phyloP scores from a whole-genome alignment of 2,329 filamentous ascomycete genomes.

The Pyrenochaeta sp. region DNA sequence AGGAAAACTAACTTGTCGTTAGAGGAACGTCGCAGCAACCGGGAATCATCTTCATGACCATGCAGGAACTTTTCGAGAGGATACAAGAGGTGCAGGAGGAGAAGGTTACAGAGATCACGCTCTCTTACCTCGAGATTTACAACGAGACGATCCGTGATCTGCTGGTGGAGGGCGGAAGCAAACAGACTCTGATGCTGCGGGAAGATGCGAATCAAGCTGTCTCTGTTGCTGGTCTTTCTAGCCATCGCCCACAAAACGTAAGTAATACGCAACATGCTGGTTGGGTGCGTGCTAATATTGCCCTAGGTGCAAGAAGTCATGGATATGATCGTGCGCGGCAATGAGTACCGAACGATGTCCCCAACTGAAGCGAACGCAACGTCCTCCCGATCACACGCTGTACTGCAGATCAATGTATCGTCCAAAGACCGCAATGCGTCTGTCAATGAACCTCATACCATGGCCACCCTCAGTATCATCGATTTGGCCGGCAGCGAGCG shows the following conservation, averaged over 20 bases:
- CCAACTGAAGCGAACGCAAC: constrained; percentile 97
- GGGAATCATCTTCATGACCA: constrained; percentile 97
- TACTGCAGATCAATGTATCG: constrained; percentile 95
- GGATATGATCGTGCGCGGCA: constrained; percentile 98
- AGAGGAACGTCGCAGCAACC: constrained; percentile 86
- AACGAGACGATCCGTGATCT: constrained; percentile 98
- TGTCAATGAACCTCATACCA: constrained; percentile 93
- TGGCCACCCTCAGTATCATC: constrained; percentile 98
- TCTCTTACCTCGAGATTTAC: constrained; percentile 98
- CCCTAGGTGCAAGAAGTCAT: constrained; percentile 80
- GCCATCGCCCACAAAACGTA: constrained; percentile 88
- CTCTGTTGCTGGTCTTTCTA: constrained; percentile 88
- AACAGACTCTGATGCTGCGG: constrained; percentile 85
- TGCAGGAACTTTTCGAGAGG: constrained; percentile 98
- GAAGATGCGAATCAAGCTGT: constrained; percentile 95
- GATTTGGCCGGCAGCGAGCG: constrained; percentile 95
- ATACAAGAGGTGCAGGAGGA: constrained; percentile 86
- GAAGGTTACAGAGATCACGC: constrained; percentile 86
- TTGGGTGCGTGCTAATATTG: constrained; percentile 28
- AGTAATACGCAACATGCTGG: constrained; percentile 12
- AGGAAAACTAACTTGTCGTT: constrained; percentile 24
- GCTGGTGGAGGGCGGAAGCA: constrained; percentile 83
- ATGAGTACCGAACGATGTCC: constrained; percentile 93
- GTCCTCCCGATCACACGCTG: constrained; percentile 95
- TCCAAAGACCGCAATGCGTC: constrained; percentile 93